Evolutionary conservation across 1,139 yeast species (phyloP).

Genomic region (Debaryomyces robertsiae): DNA sequence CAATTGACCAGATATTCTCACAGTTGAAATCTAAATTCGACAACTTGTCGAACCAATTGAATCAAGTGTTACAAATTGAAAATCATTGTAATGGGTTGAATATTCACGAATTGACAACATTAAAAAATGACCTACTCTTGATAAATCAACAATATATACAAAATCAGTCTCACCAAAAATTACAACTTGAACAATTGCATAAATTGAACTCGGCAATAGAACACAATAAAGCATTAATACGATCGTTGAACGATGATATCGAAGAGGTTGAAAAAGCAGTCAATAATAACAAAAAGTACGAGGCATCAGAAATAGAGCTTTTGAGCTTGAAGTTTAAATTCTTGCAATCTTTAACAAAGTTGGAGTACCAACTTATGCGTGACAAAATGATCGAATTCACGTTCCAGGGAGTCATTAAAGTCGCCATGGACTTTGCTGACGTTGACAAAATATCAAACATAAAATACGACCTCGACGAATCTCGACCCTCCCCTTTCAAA

Average conservation of each 20-base stretch:
- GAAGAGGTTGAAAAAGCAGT: conserved; percentile 19
- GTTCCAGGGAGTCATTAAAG: conserved; percentile 20
- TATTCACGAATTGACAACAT: conserved; percentile 18
- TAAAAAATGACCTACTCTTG: conserved; percentile 18
- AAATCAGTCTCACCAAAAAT: conserved; percentile 11
- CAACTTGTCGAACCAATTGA: conserved; percentile 26
- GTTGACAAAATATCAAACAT: conserved; percentile 7
- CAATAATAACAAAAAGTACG: conserved; percentile 27
- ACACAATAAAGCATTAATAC: conserved; percentile 21
- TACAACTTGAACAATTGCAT: conserved; percentile 16
- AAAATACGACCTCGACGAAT: conserved; percentile 10
- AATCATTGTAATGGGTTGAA: conserved; percentile 22
- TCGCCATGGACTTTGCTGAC: conserved; percentile 19
- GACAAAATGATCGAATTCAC: conserved; percentile 17
- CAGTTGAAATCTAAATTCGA: conserved; percentile 17
- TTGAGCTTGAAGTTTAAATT: conserved; percentile 26
- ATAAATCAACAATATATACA: conserved; percentile 16
- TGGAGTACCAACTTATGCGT: conserved; percentile 19
- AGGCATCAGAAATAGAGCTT: conserved; percentile 26
- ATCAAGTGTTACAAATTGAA: conserved; percentile 22
- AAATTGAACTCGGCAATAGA: conserved; percentile 18
- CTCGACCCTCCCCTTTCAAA: not conserved
- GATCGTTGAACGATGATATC: conserved; percentile 19
- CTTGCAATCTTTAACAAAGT: conserved; percentile 26
- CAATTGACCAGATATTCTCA: conserved; percentile 20